Evolutionary conservation across 2,329 filamentous ascomycete species (phyloP).

Genomic region (Colletotrichum tofieldiae): DNA sequence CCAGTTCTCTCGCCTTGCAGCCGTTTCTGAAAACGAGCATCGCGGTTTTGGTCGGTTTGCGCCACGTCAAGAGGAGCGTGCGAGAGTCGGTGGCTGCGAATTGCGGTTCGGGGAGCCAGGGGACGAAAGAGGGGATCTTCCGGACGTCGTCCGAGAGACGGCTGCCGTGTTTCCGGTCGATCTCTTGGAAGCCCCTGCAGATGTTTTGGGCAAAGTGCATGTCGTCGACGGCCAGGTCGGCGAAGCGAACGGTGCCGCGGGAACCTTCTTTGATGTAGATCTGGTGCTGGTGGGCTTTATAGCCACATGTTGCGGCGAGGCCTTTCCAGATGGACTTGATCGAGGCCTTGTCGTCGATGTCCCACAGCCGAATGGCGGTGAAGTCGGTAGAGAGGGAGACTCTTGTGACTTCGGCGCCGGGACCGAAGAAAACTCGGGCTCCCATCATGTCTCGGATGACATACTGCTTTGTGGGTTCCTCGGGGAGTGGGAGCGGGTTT

Average conservation of each 20-base stretch:
- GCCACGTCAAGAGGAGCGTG: neutral
- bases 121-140: neutral
- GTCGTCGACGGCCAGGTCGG: neutral
- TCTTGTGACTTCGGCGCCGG: neutral
- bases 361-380: neutral
- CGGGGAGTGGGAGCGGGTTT: neutral
- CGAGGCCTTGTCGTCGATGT: accelerated
- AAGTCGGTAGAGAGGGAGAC: neutral
- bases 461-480: neutral
- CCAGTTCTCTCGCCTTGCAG: neutral
- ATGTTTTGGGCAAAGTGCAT: neutral
- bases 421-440: neutral
- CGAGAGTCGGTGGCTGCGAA: neutral
- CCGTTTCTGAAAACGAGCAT: neutral
- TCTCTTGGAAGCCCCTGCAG: neutral
- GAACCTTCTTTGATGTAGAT: neutral
- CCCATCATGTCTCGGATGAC: neutral
- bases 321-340: neutral
- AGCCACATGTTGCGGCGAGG: neutral
- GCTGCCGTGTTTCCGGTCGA: neutral
- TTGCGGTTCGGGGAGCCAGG: neutral
- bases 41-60: neutral
- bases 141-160: neutral
- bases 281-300: neutral
- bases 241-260: neutral